These are phyloP conservation scores for Trichosanthes cucumerina DNA, from an alignment of 306 rosid genomes.

Conservation along the genomic window DNA sequence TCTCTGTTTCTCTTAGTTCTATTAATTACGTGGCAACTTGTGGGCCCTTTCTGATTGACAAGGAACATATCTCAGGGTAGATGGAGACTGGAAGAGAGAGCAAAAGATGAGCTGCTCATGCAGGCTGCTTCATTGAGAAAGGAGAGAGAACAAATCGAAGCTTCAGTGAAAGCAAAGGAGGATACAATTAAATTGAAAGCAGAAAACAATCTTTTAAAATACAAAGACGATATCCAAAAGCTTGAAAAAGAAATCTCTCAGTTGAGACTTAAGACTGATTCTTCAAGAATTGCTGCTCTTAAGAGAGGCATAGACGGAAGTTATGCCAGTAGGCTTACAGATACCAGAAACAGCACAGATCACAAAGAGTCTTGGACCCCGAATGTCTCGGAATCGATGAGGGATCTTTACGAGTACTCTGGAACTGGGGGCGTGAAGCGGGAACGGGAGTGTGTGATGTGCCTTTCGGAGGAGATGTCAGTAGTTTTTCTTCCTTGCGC, in stretches of 20 bases:
- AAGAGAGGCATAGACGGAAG: conserved; percentile 71
- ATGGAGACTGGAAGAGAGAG: conserved; percentile 53
- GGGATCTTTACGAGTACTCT: conserved; percentile 29
- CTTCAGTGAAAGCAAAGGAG: conserved; percentile 55
- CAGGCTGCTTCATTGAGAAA: conserved; percentile 44
- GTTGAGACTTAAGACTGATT: conserved; percentile 62
- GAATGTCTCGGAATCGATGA: conserved; percentile 32
- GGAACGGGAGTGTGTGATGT: conserved; percentile 93
- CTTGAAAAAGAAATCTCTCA: conserved; percentile 72
- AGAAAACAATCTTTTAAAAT: conserved; percentile 47
- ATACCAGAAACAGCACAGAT: conserved; percentile 22
- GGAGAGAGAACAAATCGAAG: conserved; percentile 74
- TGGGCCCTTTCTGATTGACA: conserved; percentile 41
- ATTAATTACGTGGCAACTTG: conserved; percentile 22
- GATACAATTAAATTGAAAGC: conserved; percentile 51
- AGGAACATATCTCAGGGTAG: conserved; percentile 64
- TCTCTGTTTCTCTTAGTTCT: conserved; percentile 17
- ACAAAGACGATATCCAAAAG: conserved; percentile 59
- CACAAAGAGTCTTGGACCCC: conserved; percentile 22
- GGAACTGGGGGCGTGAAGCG: conserved; percentile 61
- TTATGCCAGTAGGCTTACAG: conserved; percentile 32
- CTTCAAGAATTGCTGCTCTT: conserved; percentile 81
- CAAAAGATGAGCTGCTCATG: conserved; percentile 46
- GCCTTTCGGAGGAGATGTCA: conserved; percentile 91
- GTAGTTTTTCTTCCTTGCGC: conserved; percentile 91